These are phyloP conservation scores for Kwoniella sp. DNA, from an alignment of 768 basidiomycete species.

Conservation along the genomic window DNA sequence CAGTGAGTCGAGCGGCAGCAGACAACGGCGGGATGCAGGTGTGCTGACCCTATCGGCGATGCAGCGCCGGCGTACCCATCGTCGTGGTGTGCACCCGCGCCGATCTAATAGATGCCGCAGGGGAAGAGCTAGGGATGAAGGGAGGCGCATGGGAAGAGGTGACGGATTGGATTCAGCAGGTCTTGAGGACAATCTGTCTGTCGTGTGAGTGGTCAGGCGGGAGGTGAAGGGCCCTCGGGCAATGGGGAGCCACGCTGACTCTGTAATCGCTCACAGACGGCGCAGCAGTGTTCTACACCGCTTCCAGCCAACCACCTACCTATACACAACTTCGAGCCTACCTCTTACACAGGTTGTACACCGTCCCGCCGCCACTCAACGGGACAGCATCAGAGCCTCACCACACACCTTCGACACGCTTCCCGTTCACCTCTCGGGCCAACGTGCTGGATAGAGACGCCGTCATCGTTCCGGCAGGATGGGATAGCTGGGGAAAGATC, in stretches of 20 bases:
- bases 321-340: slow-evolving; percentile 75
- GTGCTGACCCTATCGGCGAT: not conserved
- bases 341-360: slow-evolving; percentile 73
- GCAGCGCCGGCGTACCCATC: slow-evolving; percentile 66
- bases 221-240: not conserved
- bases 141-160: slow-evolving; percentile 71
- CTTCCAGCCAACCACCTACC: slow-evolving; percentile 65
- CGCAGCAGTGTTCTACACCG: slow-evolving; percentile 85
- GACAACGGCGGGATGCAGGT: not conserved
- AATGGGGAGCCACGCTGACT: no score
- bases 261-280: slow-evolving; percentile 60
- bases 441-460: slow-evolving; percentile 90
- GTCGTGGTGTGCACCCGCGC: slow-evolving; percentile 88
- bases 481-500: slow-evolving; percentile 99
- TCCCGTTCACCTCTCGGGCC: slow-evolving; percentile 79
- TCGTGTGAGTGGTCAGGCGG: slow-evolving; percentile 64
- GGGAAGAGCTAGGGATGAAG: slow-evolving; percentile 75
- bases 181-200: slow-evolving; percentile 84
- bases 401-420: slow-evolving; percentile 60
- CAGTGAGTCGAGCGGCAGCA: slow-evolving; percentile 32
- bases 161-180: slow-evolving; percentile 91
- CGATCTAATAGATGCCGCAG: slow-evolving; percentile 76
- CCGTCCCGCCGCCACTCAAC: slow-evolving; percentile 61
- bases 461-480: slow-evolving; percentile 87
- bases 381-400: slow-evolving; percentile 25